Conservation (phyloP, 495 filamentous ascomycete genomes). For the Neurospora tetraspora region DNA sequence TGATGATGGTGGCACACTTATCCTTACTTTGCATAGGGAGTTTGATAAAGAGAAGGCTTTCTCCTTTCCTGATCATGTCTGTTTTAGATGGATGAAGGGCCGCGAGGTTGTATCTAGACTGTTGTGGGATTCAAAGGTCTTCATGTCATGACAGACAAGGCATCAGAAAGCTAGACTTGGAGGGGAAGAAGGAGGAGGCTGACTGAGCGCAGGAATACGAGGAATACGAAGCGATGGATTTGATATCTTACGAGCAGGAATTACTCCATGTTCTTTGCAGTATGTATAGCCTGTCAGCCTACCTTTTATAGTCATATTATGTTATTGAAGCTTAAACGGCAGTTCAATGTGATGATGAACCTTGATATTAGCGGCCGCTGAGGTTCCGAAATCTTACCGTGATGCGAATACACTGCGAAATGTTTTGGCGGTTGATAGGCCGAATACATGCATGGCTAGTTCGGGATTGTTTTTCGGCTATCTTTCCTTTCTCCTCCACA, state of each 20-base stretch:
- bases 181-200: background rate
- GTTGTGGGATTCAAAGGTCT: background rate
- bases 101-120: background rate
- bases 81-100: background rate
- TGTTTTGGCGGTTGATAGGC: background rate
- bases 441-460: background rate
- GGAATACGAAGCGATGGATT: background rate
- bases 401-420: background rate
- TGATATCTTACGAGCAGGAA: background rate
- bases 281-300: background rate
- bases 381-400: background rate
- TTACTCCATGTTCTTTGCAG: background rate
- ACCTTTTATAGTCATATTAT: background rate
- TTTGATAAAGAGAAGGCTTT: background rate
- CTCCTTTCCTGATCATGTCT: background rate
- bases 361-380: background rate
- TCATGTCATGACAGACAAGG: background rate
- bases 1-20: background rate
- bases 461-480: background rate
- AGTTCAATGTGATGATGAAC: background rate
- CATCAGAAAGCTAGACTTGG: background rate
- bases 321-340: background rate
- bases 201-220: background rate
- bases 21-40: background rate
- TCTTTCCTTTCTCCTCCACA: background rate